Base-by-base conservation (phyloP, 2,329 filamentous ascomycete genomes). In the Neonectria magnoliae region DNA sequence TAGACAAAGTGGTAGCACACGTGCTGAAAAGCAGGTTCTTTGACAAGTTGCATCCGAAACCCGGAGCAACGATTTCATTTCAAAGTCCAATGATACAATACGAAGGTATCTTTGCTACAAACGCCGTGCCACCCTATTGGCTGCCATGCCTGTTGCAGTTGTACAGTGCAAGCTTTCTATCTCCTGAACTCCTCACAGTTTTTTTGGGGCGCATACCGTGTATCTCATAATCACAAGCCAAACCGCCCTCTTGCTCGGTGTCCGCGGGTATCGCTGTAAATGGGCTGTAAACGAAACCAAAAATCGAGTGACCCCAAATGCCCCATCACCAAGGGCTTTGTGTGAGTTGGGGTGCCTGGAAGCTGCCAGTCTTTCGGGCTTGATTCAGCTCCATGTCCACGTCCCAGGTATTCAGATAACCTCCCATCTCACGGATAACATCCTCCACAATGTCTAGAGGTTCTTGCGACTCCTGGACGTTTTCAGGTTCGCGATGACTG, bases 361-460 rank as follows among this genome's bases (percentile, higher is more conserved):
- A 47, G 56, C 22, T 63, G 52, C 57, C 62, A 22, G 61, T 42
- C 65, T 69, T 74, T 7, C 74, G 72, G 9, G 72, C 75, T 60
- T 75, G 64, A 0, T 76, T 74, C 9, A 83, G 71, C 59, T 83
- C 80, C 1, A 66, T 69, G 41, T 79, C 78, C 44, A 80, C 70
- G 52, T 80, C 70, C 76, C 75, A 80, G 14, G 72, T 66, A 55
- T 78, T 70, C 45, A 79, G 68, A 52, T 79, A 73, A 50, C 78
- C 78, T 31, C 73, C 73, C 73, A 81, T 78, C 56, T 79, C 78
- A 11, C 74, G 71, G 60, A 80, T 76, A 48, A 81, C 70, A 38
- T 81, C 78, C 33, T 80, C 77, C 3, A 79, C 75, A 68, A 79
- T 73, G 54, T 80, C 77, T 47, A 76, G 64, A 11, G 77, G 76